Evolutionary conservation across 139 green algal species (phyloP).

Genomic region (Coelastrella sp.): DNA sequence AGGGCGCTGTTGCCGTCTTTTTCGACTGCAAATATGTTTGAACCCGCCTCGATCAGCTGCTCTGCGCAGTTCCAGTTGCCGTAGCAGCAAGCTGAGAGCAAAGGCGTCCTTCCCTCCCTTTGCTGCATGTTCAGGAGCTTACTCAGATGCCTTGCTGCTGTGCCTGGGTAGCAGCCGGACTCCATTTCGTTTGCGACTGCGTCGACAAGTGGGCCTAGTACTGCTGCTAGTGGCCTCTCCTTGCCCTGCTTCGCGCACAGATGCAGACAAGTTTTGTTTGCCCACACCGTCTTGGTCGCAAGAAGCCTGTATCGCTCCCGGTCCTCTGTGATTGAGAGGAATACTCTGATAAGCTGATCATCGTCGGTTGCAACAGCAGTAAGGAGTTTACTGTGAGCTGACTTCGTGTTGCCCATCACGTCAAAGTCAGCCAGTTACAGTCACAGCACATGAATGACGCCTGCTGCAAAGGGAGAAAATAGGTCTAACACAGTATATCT

Average conservation of each 20-base stretch:
- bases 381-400: neutral
- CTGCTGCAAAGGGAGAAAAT: neutral
- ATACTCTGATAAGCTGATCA: neutral
- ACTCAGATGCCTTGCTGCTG: neutral
- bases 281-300: neutral
- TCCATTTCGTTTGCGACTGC: neutral
- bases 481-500: neutral
- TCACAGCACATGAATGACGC: neutral
- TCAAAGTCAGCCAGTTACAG: neutral
- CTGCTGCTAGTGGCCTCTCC: neutral
- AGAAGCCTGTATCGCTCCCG: neutral
- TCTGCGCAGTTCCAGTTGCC: conserved; percentile 3
- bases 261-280: conserved; percentile 1
- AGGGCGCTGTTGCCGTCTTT: conserved; percentile 16
- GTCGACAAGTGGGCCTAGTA: neutral
- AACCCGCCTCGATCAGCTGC: neutral
- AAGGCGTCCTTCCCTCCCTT: neutral
- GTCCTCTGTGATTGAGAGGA: neutral
- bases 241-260: neutral
- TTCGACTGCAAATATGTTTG: conserved; percentile 15
- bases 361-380: neutral
- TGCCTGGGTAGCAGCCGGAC: conserved; percentile 4
- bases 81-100: conserved; percentile 8
- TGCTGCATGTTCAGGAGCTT: neutral
- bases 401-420: neutral